Conservation (phyloP, 345 rosid genomes). For the Citrus sp. region DNA sequence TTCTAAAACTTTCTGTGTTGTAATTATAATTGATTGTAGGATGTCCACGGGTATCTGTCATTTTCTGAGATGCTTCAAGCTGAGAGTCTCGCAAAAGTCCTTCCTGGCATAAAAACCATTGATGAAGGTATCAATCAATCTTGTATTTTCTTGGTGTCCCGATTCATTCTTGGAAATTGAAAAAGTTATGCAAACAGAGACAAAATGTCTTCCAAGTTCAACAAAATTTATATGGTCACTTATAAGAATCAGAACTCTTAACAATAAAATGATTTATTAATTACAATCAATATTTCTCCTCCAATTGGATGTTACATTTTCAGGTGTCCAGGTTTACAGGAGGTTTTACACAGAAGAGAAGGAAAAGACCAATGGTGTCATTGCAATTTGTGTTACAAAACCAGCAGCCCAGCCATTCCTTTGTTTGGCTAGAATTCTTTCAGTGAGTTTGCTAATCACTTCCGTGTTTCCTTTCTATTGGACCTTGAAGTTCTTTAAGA, state of each 20-base stretch:
- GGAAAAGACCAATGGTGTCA: conserved; percentile 46
- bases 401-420: conserved; percentile 37
- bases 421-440: conserved; percentile 34
- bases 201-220: not conserved
- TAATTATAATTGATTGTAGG: conserved; percentile 37
- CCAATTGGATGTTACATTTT: not conserved
- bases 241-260: not conserved
- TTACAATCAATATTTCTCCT: not conserved
- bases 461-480: not conserved
- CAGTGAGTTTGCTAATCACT: conserved; percentile 20
- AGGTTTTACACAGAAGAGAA: conserved; percentile 43
- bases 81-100: conserved; percentile 55
- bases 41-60: conserved; percentile 45
- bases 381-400: conserved; percentile 37
- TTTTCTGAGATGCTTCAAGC: conserved; percentile 62
- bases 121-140: conserved; percentile 51
- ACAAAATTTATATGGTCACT: not conserved
- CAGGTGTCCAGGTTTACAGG: conserved; percentile 45
- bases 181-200: not conserved
- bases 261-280: not conserved
- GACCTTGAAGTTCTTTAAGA: not conserved
- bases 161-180: not conserved
- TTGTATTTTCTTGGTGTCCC: not conserved
- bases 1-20: not conserved
- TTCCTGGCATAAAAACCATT: conserved; percentile 59